Evolutionary conservation across 805 yeast genomes (phyloP).

Genomic region (Ascoidea tarda): DNA sequence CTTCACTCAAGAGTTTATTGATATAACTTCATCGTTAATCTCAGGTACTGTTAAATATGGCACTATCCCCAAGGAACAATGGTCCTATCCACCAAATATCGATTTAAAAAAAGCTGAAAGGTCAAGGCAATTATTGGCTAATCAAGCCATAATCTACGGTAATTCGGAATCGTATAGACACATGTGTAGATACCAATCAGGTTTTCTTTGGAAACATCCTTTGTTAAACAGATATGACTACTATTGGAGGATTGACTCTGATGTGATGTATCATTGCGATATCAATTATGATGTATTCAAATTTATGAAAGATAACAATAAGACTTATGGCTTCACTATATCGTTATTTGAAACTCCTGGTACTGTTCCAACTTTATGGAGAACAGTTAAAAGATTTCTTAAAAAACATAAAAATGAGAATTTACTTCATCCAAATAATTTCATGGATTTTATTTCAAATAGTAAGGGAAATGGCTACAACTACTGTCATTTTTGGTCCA

Average conservation of each 20-base stretch:
- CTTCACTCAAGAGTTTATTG: slow-evolving; percentile 60
- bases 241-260: slow-evolving; percentile 93
- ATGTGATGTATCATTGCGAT: slow-evolving; percentile 59
- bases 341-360: slow-evolving; percentile 54
- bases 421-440: slow-evolving; percentile 42
- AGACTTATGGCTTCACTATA: slow-evolving; percentile 66
- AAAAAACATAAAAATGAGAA: slow-evolving; percentile 35
- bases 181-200: slow-evolving; percentile 84
- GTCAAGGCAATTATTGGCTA: slow-evolving; percentile 37
- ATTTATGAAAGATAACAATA: slow-evolving; percentile 63
- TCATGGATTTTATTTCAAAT: slow-evolving; percentile 58
- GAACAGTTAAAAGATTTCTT: slow-evolving; percentile 50
- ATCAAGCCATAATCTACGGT: slow-evolving; percentile 55
- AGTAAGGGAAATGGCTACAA: slow-evolving; percentile 62
- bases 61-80: slow-evolving; percentile 58
- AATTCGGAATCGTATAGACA: slow-evolving; percentile 69
- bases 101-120: slow-evolving; percentile 58
- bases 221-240: slow-evolving; percentile 57
- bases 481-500: slow-evolving; percentile 81
- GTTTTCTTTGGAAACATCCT: slow-evolving; percentile 67
- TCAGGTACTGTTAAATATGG: slow-evolving; percentile 67
- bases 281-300: slow-evolving; percentile 68
- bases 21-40: slow-evolving; percentile 32
- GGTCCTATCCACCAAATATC: slow-evolving; percentile 77
- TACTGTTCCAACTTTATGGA: slow-evolving; percentile 72